A percentile compares a stretch with the other conserved stretches of the same genome.
phyloP scores from a whole-genome alignment of 495 filamentous ascomycete genomes.

The Parmelia sp. region DNA sequence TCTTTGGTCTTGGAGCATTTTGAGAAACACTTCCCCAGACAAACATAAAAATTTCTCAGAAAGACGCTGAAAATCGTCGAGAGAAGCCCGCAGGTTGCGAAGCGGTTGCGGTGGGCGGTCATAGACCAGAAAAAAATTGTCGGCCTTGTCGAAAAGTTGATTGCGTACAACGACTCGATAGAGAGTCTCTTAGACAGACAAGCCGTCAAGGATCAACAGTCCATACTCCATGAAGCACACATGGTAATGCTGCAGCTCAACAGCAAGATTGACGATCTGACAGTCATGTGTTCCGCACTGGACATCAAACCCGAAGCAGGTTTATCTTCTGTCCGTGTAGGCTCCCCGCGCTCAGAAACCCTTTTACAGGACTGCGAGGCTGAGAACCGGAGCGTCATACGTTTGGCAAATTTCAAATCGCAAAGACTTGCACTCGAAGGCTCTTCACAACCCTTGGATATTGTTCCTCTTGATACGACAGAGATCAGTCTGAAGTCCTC shows the following conservation, averaged over 20 bases:
- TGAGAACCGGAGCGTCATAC: not conserved
- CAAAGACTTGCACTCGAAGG: not conserved
- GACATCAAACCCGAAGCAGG: not conserved
- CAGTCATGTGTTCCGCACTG: conserved; percentile 7
- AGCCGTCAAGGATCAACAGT: conserved; percentile 8
- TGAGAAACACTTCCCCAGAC: not conserved
- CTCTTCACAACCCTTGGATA: not conserved
- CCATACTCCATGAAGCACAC: conserved; percentile 12
- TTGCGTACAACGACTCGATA: conserved; percentile 17
- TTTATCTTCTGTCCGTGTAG: not conserved
- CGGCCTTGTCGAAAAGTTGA: conserved; percentile 18
- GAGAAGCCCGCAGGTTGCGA: not conserved
- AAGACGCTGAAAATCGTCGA: conserved; percentile 4
- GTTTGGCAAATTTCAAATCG: conserved; percentile 8
- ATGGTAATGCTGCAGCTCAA: conserved; percentile 18
- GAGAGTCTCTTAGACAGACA: conserved; percentile 14
- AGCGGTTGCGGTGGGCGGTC: conserved; percentile 19
- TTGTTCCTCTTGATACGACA: not conserved
- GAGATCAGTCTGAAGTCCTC: conserved; percentile 5
- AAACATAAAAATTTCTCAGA: not conserved
- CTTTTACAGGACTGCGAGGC: not conserved
- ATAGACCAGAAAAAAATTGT: conserved; percentile 17
- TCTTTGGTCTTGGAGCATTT: not conserved
- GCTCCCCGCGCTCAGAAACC: not conserved
- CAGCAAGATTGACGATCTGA: conserved; percentile 16